Evolutionary conservation across 2,329 filamentous ascomycete genomes (phyloP), one percentile per base, ranked within the genome.

Genomic region (Colletotrichum gigasporum): DNA sequence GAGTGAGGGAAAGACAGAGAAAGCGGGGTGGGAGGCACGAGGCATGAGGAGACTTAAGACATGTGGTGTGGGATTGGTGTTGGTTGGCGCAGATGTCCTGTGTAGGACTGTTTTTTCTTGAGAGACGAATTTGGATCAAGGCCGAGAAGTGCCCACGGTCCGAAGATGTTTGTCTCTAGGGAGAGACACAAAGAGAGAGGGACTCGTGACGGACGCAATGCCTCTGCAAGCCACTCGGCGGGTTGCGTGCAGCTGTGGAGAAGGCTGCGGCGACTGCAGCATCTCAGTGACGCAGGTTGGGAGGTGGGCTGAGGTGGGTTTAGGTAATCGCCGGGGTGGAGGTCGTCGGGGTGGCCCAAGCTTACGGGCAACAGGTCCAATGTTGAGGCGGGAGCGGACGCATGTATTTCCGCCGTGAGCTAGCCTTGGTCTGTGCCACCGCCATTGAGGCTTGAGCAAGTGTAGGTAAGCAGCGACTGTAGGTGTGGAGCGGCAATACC

Each of bases 401-500:
- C n/a, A n/a, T n/a, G n/a, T n/a, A n/a, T n/a, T n/a, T n/a, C n/a
- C n/a, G n/a, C n/a, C n/a, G n/a, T n/a, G n/a, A n/a, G n/a, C n/a
- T n/a, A n/a, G n/a, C n/a, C n/a, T n/a, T 51, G 47, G 47, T 20
- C 47, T 30, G 47, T 51, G 41, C 26, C 22, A 45, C 41, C 24
- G 32, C 28, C n/a, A n/a, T n/a, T n/a, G n/a, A n/a, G n/a, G n/a
- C 30, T 55, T 7, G 11, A 18, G 7, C 35, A 41, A 4, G 24
- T 12, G 22, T 58, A 45, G 52, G 59, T 63, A 63, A 63, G 22
- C 24, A 51, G 20, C 12, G 18, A n/a, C n/a, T 35, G 30, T 18
- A 18, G 12, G 41, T 54, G 61, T 64, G 61, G 61, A 64, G 61
- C 61, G 48, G 55, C 55, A 64, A 61, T 30, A 54, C 48, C 61